Conservation (phyloP, 345 rosid species). For the Boechera divaricarpa region DNA sequence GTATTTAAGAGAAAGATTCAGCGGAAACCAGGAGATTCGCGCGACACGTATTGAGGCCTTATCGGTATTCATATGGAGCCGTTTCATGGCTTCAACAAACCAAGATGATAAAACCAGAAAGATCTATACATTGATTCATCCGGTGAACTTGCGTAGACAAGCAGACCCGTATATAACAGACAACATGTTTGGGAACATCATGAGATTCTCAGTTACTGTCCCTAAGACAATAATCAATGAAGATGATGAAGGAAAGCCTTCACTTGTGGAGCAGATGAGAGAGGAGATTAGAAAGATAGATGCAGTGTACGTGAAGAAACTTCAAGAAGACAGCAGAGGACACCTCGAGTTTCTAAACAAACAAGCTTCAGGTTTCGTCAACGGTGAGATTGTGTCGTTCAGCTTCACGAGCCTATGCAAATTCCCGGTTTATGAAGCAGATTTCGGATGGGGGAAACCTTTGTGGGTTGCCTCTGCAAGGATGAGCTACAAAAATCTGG, state of each 20-base stretch:
- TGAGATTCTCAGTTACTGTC: constrained; percentile 12
- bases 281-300: constrained; percentile 43
- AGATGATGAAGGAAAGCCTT: constrained; percentile 11
- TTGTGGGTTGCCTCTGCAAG: constrained; percentile 36
- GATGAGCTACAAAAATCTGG: constrained; percentile 30
- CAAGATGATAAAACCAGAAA: constrained; percentile 9
- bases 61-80: constrained; percentile 54
- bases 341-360: constrained; percentile 36
- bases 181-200: constrained; percentile 49
- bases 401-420: constrained; percentile 37
- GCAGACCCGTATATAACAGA: constrained; percentile 46
- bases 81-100: constrained; percentile 47
- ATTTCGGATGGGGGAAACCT: constrained; percentile 42
- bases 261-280: constrained; percentile 40
- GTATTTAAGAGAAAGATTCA: constrained; percentile 42
- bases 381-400: constrained; percentile 41
- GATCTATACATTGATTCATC: constrained; percentile 43
- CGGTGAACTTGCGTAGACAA: constrained; percentile 50
- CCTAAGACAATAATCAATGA: constrained; percentile 11
- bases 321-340: constrained; percentile 36
- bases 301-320: constrained; percentile 42
- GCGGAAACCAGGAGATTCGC: neutral
- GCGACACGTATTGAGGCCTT: constrained; percentile 54
- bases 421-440: constrained; percentile 34
- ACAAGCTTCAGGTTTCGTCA: constrained; percentile 27